Conservation (phyloP, 768 basidiomycete genomes). For the Mycena belliarum region DNA sequence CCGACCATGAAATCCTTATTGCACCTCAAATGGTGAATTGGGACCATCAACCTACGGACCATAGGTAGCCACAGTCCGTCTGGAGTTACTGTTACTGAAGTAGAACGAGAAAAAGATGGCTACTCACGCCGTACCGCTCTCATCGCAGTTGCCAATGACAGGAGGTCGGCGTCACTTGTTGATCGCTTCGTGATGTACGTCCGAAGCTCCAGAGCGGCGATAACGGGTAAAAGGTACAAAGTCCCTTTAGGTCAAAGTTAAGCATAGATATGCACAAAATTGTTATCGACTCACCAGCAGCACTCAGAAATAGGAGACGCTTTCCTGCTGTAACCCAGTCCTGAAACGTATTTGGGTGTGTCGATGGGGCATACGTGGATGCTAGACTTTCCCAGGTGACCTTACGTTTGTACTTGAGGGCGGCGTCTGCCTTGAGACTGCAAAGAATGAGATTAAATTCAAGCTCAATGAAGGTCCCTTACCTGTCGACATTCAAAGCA, state of each 20-base stretch:
- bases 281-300: background rate
- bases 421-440: background rate
- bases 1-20: too few relatives aligned
- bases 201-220: background rate
- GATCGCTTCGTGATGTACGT: background rate
- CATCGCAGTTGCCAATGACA: background rate
- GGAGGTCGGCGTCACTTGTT: background rate
- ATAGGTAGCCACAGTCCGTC: slow-evolving; percentile 6
- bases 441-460: background rate
- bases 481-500: slow-evolving; percentile 4
- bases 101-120: background rate
- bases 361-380: background rate
- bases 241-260: background rate
- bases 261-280: too few relatives aligned
- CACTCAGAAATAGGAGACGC: background rate
- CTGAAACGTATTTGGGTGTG: background rate
- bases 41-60: background rate
- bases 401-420: background rate
- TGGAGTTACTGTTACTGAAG: background rate
- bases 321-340: background rate
- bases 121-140: background rate
- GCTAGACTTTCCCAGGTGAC: background rate
- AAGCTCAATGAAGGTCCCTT: background rate
- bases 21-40: background rate
- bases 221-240: background rate